phyloP scores from a whole-genome alignment of 1,284 basidiomycete genomes.

The Inonotus obliquus region DNA sequence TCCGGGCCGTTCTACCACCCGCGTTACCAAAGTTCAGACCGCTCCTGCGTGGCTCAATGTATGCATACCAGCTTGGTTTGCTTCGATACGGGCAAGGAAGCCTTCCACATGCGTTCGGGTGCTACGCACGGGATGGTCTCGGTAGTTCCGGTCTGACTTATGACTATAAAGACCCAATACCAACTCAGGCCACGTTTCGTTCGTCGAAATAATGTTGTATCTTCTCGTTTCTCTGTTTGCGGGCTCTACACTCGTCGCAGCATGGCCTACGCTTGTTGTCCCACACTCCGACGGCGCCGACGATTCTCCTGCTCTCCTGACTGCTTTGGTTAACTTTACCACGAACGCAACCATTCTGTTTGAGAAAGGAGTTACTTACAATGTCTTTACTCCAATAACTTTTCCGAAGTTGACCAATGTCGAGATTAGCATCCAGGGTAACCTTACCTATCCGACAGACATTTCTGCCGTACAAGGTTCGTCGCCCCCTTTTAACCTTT shows the following conservation, averaged over 20 bases:
- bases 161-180: background rate
- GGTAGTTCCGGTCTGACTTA: slow-evolving; percentile 9
- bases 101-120: background rate
- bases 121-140: background rate
- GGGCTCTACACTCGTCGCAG: slow-evolving; percentile 19
- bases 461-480: slow-evolving; percentile 51
- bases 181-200: background rate
- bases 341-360: slow-evolving; percentile 52
- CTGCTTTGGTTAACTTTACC: slow-evolving; percentile 39
- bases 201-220: background rate
- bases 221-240: background rate
- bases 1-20: too few species aligned
- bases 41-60: too few species aligned
- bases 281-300: slow-evolving; percentile 44
- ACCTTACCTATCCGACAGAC: slow-evolving; percentile 49
- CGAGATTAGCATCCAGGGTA: slow-evolving; percentile 53
- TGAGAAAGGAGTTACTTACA: slow-evolving; percentile 50
- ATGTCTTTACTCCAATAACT: slow-evolving; percentile 51
- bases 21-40: too few species aligned
- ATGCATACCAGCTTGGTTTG: background rate
- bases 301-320: slow-evolving; percentile 44
- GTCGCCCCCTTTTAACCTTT: slow-evolving; percentile 8
- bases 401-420: slow-evolving; percentile 54
- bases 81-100: background rate
- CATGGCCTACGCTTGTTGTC: slow-evolving; percentile 49